Evolutionary conservation across 2,329 filamentous ascomycete species (phyloP), one percentile per base, ranked within the genome.

Genomic region (Didymella keratinophila): DNA sequence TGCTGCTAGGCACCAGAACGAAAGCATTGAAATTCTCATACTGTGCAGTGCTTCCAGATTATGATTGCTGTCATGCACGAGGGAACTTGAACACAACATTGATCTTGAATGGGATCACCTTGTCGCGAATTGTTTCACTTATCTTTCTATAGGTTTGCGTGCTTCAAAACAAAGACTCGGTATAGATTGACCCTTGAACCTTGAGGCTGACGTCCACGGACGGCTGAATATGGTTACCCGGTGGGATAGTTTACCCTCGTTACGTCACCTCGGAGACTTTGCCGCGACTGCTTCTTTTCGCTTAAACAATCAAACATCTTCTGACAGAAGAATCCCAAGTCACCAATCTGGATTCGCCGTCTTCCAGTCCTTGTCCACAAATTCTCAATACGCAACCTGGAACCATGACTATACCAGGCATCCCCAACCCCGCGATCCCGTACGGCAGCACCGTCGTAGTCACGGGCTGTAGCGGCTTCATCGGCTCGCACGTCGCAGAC

Each of bases 391-490:
- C 30, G 6, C 30, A 41, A 21, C 3, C 3, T n/a, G 18, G 4
- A 16, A 44, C 14, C 6, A 47, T 27, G 42, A 54, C 57, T 7
- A 23, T 58, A 9, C 45, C 50, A 4, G 50, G 56, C 25, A 70
- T 71, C 63, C 56, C 60, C 44, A 60, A 62, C 9, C 54, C 66
- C 16, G 51, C 60, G 16, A 56, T 74, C 16, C 48, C 66, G 1
- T 66, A 71, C 4, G 71, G 69, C 30, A 63, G 67, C 18, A 69
- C 60, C 4, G 47, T 78, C 27, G 67, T 78, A 9, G 72, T 78
- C 2, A 78, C 76, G 0, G 76, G 75, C 11, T 70, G 65, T 7
- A 77, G 74, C 57, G 75, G 76, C 12, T 61, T 76, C 20, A 71
- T 78, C 25, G 76, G 70, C 16, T 70, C 67, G 20, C 70, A 76